Evolutionary conservation across 1,284 basidiomycete species (phyloP).

Genomic region (Afroboletus lepidellus): DNA sequence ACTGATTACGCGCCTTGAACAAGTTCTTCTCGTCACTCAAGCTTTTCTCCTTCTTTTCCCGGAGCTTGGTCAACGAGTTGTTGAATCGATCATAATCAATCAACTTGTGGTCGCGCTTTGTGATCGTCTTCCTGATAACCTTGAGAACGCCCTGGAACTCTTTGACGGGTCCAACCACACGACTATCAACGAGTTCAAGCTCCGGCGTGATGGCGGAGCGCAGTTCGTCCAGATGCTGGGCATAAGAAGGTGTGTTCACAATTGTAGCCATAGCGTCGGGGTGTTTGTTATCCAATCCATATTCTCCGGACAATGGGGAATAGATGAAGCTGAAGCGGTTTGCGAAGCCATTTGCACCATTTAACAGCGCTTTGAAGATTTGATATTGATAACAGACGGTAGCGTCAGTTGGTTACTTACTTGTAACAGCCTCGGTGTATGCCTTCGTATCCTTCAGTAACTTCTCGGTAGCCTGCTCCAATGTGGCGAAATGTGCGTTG

Average conservation of each 20-base stretch:
- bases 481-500: constrained; percentile 70
- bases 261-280: constrained; percentile 81
- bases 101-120: constrained; percentile 97
- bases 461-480: constrained; percentile 86
- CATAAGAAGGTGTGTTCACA: constrained; percentile 69
- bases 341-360: constrained; percentile 74
- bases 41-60: constrained; percentile 97
- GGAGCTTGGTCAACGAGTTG: constrained; percentile 90
- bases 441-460: constrained; percentile 88
- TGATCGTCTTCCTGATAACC: constrained; percentile 89
- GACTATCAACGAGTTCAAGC: constrained; percentile 90
- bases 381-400: constrained; percentile 3
- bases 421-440: constrained; percentile 80
- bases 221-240: constrained; percentile 81
- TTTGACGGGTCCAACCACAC: constrained; percentile 84
- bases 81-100: constrained; percentile 96
- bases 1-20: constrained; percentile 69
- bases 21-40: constrained; percentile 92
- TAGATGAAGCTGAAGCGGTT: constrained; percentile 78
- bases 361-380: constrained; percentile 66
- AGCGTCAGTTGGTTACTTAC: constrained; percentile 44
- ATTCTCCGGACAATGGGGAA: constrained; percentile 80
- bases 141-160: constrained; percentile 89
- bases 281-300: constrained; percentile 76
- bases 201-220: constrained; percentile 81